A percentile compares a stretch with the other conserved stretches of the same genome.
phyloP scores from a whole-genome alignment of 1,284 basidiomycete species.

The Sporisorium scitamineum region DNA sequence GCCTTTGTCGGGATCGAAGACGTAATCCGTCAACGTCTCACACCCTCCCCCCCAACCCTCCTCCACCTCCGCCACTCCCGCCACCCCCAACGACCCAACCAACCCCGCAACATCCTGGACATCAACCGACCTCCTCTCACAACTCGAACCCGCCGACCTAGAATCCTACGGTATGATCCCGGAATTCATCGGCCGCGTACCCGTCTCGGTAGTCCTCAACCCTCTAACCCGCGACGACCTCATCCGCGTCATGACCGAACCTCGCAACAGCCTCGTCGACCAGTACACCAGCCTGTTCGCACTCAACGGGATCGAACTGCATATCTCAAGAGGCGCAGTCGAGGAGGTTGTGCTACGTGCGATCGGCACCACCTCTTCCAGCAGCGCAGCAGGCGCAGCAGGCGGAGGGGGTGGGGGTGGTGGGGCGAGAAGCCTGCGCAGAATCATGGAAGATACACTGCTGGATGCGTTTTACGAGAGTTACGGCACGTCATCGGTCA shows the following conservation, averaged over 20 bases:
- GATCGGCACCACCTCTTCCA: slow-evolving; percentile 2
- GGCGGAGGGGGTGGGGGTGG: slow-evolving; percentile 4
- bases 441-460: slow-evolving; percentile 79
- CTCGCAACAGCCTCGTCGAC: slow-evolving; percentile 87
- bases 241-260: slow-evolving; percentile 88
- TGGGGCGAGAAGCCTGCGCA: slow-evolving; percentile 87
- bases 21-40: slow-evolving; percentile 70
- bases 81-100: not conserved
- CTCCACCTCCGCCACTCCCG: not conserved
- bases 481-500: slow-evolving; percentile 20
- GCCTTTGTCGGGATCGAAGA: slow-evolving; percentile 92
- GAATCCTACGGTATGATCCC: slow-evolving; percentile 92
- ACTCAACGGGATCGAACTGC: slow-evolving; percentile 55
- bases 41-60: not conserved
- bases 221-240: slow-evolving; percentile 81
- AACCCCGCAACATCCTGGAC: not conserved
- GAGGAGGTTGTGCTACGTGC: slow-evolving; percentile 69
- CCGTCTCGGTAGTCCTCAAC: slow-evolving; percentile 84
- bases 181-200: slow-evolving; percentile 87
- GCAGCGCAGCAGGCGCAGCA: no score
- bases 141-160: slow-evolving; percentile 74
- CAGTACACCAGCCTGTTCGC: slow-evolving; percentile 86
- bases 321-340: slow-evolving; percentile 18
- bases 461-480: slow-evolving; percentile 54
- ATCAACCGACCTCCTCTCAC: slow-evolving; percentile 17